Base-by-base conservation (phyloP, 2,329 filamentous ascomycete species). In the Lachnellula subtilissima region DNA sequence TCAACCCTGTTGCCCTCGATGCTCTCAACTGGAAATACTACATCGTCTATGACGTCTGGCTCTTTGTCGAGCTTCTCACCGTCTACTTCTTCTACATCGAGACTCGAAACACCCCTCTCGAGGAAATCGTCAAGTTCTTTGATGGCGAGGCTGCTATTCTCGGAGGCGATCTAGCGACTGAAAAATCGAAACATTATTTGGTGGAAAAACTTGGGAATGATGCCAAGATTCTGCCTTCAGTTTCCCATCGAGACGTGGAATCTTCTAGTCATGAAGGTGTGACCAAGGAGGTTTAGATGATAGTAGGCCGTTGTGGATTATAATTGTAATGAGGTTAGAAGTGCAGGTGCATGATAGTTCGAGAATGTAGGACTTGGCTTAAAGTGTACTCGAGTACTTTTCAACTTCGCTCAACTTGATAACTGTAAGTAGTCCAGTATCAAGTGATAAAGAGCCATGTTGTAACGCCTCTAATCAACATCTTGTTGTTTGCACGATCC, bases 51-150 rank as follows among this genome's bases (percentile, higher is more conserved):
- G 71, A 73, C 28, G 69, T 63, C 48, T 70, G 65, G 67, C 57
- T 71, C 7, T 56, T 60, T 12, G 52, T 67, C 42, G 65, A 68
- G 42, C 55, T 67, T 7, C 42, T 58, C 22, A 37, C 67, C 28
- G 63, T 69, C 28, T 69, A 58, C 49, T 62, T 65, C 52, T 69
- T 66, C 66, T 75, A 72, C 63, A 68, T 74, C 55, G 74, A 76
- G 62, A 76, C 74, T 28, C 64, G 70, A 15, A 73, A 74, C 63
- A 74, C 73, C 6, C 69, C 74, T 42, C 69, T 76, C 25, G 74
- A 76, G 62, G 73, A 76, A 56, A 76, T 76, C 54, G 74, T 74
- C 49, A 74, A 72, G 62, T 69, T 72, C 61, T 76, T 76, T 53
- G 74, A 76, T 61, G 73, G 73, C 19, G 73, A 77, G 6, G 66